A percentile compares a stretch with the other conserved stretches of the same genome.
Conservation (phyloP, 2,329 filamentous ascomycete species). For the Ophiosphaerella herpotricha region DNA sequence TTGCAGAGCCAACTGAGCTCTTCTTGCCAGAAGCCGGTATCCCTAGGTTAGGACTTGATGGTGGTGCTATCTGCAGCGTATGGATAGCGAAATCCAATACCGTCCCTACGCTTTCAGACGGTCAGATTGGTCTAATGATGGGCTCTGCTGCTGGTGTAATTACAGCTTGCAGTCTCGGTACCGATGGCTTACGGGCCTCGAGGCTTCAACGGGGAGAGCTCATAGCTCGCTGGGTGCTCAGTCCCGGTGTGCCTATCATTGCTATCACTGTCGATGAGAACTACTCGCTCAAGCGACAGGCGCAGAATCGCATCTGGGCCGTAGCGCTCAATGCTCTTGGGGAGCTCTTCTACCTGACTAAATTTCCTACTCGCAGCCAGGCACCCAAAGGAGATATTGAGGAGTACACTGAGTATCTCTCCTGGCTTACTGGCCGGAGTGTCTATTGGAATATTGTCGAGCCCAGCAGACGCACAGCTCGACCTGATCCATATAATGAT, state of each 20-base stretch:
- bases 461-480: slow-evolving; percentile 71
- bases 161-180: slow-evolving; percentile 77
- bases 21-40: slow-evolving; percentile 72
- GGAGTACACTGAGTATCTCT: slow-evolving; percentile 63
- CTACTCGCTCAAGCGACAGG: slow-evolving; percentile 72
- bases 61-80: slow-evolving; percentile 74
- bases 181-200: slow-evolving; percentile 61
- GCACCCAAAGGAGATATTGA: slow-evolving; percentile 54
- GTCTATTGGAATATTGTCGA: slow-evolving; percentile 83
- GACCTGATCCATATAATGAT: slow-evolving; percentile 73
- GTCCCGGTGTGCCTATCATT: slow-evolving; percentile 90
- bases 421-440: slow-evolving; percentile 80
- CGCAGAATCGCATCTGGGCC: slow-evolving; percentile 79
- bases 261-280: slow-evolving; percentile 81
- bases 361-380: slow-evolving; percentile 65
- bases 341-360: slow-evolving; percentile 83
- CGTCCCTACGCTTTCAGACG: slow-evolving; percentile 73
- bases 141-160: slow-evolving; percentile 85
- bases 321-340: slow-evolving; percentile 91
- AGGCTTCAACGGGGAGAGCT: slow-evolving; percentile 73
- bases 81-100: slow-evolving; percentile 87
- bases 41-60: slow-evolving; percentile 71
- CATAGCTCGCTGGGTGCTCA: slow-evolving; percentile 86
- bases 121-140: slow-evolving; percentile 78
- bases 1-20: slow-evolving; percentile 65